Evolutionary conservation across 352 stramenopile species (phyloP), one percentile per base, ranked within the genome.

Genomic region (Globisporangium acanthophoron): DNA sequence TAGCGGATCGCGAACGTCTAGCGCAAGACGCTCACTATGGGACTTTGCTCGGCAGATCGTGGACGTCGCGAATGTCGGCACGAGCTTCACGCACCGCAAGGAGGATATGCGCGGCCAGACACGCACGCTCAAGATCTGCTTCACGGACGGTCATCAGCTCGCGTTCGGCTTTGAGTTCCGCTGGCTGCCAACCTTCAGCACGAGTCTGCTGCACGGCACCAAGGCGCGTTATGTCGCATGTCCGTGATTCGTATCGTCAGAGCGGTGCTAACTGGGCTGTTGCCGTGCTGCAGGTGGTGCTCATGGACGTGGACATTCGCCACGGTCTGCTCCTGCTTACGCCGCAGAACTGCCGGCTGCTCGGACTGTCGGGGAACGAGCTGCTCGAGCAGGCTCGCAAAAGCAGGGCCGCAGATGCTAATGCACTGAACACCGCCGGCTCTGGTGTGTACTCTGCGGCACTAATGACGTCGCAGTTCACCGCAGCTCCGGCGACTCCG

Each of bases 71-170:
- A 94, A 94, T 48, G 83, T 94, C 55, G 80, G 76, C 41, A 80
- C 82, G n/a, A 90, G 73, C 59, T 78, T 77, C 37, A 79, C 92
- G 61, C 71, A 87, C 49, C 73, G 82, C 39, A 89, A 75, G 5
- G 78, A 94, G 44, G 77, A 89, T 49, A 62, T 65, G 12, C 73
- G 70, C n/a, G 78, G 78, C 24, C 66, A 76, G 5, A 76, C 79
- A 49, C 77, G 82, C 13, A 90, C 82, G 55, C 85, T 94, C 33
- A 94, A 94, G 52, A 53, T 94, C n/a, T 79, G 76, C 53, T 73
- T 94, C 39, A 94, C 82, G 13, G 82, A 94, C 56, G 85, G 82
- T 11, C 64, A 88, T 49, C 80, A 91, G 69, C 64, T 89, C 45
- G 74, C 81, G 0, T 92, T 76, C 49, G 85, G 75, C 29, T 92